Percentiles rank a stretch among this genome's conserved stretches.
These are phyloP conservation scores for Umbelopsis ramanniana DNA, from an alignment of 192 early-diverging fungal species.

Conservation along the genomic window DNA sequence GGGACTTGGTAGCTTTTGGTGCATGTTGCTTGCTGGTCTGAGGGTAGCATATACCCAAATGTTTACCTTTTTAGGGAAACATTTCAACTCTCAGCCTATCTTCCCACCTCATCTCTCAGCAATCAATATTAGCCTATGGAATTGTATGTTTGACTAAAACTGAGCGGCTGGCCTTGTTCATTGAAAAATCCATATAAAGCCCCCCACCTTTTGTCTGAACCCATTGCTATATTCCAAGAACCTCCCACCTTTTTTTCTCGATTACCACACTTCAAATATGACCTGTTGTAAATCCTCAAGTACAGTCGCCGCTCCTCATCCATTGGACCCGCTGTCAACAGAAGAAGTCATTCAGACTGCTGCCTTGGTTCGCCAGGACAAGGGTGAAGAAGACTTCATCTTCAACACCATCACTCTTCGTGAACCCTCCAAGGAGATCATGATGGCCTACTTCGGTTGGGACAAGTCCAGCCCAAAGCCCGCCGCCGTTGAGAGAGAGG, in stretches of 20 bases:
- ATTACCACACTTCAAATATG: background rate
- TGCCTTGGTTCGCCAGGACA: constrained; percentile 26
- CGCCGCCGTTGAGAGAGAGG: constrained; percentile 37
- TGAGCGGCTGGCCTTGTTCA: background rate
- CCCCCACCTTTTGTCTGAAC: background rate
- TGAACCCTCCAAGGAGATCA: constrained; percentile 37
- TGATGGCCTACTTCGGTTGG: constrained; percentile 43
- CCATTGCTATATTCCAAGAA: background rate
- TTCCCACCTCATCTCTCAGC: constrained; percentile 20
- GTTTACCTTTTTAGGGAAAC: background rate
- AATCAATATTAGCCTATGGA: constrained; percentile 23
- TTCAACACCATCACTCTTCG: constrained; percentile 49
- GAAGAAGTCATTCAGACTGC: constrained; percentile 40
- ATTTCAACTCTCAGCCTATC: constrained; percentile 21
- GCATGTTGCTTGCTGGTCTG: background rate
- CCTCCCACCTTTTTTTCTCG: background rate
- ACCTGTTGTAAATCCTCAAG: constrained; percentile 9
- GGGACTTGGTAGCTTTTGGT: background rate
- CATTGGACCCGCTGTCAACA: constrained; percentile 40
- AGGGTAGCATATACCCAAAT: constrained; percentile 20
- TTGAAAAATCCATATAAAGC: constrained; percentile 10
- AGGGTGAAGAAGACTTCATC: constrained; percentile 24
- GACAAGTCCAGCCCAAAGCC: constrained; percentile 26
- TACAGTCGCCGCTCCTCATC: constrained; percentile 24
- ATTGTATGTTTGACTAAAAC: constrained; percentile 17